phyloP scores from a whole-genome alignment of 1,284 basidiomycete genomes.

The Pyrrhoderma noxium region DNA sequence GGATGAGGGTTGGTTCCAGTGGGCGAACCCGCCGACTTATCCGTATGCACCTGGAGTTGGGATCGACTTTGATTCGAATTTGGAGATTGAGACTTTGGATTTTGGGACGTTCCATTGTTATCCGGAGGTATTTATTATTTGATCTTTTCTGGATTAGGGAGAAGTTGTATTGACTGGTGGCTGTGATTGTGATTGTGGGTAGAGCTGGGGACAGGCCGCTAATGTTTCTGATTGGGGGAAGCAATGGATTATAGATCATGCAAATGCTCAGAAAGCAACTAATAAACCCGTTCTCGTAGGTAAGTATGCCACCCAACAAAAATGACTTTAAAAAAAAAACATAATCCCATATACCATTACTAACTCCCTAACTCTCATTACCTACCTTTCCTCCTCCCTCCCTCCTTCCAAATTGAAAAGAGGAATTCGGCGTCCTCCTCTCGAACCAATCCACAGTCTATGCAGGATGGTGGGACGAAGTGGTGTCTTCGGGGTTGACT shows the following conservation, averaged over 20 bases:
- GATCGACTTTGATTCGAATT: conserved; percentile 23
- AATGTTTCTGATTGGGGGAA: conserved; percentile 24
- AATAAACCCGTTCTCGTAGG: conserved; percentile 48
- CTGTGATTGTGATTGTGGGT: neutral
- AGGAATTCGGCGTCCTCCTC: conserved; percentile 48
- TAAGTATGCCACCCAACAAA: conserved; percentile 10
- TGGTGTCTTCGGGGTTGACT: conserved; percentile 46
- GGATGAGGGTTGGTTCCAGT: conserved; percentile 27
- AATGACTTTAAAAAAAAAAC: neutral
- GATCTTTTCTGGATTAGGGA: neutral
- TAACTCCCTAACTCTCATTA: too few species aligned
- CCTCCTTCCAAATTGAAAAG: too few species aligned
- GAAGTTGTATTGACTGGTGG: too few species aligned
- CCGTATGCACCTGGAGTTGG: conserved; percentile 21
- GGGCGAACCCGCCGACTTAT: conserved; percentile 21
- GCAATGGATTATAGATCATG: conserved; percentile 52
- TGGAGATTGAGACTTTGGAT: conserved; percentile 24
- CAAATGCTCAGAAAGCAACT: conserved; percentile 37
- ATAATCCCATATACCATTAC: too few species aligned
- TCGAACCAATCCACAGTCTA: conserved; percentile 39
- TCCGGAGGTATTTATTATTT: conserved; percentile 18
- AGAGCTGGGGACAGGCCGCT: conserved; percentile 21
- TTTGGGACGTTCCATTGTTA: conserved; percentile 26
- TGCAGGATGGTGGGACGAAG: conserved; percentile 42
- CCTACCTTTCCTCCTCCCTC: too few species aligned